Conservation (phyloP, 2,329 filamentous ascomycete genomes). For the Pseudocercospora fijiensis region DNA sequence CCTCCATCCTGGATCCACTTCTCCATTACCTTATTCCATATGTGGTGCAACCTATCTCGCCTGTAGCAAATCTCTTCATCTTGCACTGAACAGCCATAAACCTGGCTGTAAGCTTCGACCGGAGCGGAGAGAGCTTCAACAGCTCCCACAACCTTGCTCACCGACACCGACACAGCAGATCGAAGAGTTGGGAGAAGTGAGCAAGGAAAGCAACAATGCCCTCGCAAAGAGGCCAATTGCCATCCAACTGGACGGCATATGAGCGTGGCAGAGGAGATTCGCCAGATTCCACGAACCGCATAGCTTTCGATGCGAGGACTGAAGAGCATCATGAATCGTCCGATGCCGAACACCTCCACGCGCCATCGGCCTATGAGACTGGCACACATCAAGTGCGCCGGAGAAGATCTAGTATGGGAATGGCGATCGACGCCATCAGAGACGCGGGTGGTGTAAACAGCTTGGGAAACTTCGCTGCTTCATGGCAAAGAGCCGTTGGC, state of each 20-base stretch:
- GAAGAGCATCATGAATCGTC: conserved; percentile 27
- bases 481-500: conserved; percentile 84
- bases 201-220: conserved; percentile 24
- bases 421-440: conserved; percentile 53
- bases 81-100: background rate
- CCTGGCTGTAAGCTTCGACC: conserved; percentile 2
- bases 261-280: conserved; percentile 45
- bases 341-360: conserved; percentile 19
- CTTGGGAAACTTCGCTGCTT: conserved; percentile 87
- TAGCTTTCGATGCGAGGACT: conserved; percentile 34
- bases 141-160: conserved; percentile 11
- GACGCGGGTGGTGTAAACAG: conserved; percentile 90
- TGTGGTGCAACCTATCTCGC: background rate
- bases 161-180: background rate
- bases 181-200: background rate
- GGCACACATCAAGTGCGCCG: conserved; percentile 36
- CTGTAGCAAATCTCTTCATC: conserved; percentile 12
- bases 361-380: conserved; percentile 22
- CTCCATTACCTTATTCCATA: conserved; percentile 1
- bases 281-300: conserved; percentile 39
- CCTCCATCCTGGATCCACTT: conserved; percentile 8
- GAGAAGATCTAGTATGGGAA: conserved; percentile 50
- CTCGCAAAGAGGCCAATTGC: conserved; percentile 35
- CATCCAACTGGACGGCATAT: conserved; percentile 49
- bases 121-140: conserved; percentile 22